phyloP scores from a whole-genome alignment of 805 yeast species.

The fission yeast (Schizosaccharomyces pombe) region DNA sequence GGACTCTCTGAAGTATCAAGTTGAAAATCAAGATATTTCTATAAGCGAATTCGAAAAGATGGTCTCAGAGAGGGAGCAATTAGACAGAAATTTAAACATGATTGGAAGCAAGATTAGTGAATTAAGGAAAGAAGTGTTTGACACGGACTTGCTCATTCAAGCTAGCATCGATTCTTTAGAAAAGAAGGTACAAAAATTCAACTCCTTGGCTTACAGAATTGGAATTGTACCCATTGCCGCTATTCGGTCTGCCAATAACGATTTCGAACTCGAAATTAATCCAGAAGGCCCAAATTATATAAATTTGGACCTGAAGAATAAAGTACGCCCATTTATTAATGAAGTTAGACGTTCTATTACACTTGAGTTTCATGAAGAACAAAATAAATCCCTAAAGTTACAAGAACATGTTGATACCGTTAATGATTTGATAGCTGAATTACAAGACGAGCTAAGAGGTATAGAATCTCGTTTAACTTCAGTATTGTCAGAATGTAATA shows the following conservation, averaged over 20 bases:
- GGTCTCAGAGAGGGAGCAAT: conserved; percentile 35
- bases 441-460: not conserved
- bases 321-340: conserved; percentile 18
- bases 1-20: conserved; percentile 15
- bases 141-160: conserved; percentile 10
- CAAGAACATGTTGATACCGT: conserved; percentile 38
- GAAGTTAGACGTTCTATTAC: conserved; percentile 26
- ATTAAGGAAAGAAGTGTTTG: conserved; percentile 21
- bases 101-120: conserved; percentile 16
- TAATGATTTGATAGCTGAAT: conserved; percentile 22
- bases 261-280: not conserved
- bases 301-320: conserved; percentile 20
- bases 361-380: conserved; percentile 23
- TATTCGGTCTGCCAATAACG: conserved; percentile 6
- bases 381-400: conserved; percentile 32
- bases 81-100: conserved; percentile 30
- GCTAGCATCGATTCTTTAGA: conserved; percentile 29
- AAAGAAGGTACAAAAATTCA: conserved; percentile 31
- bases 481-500: not conserved
- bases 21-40: conserved; percentile 18
- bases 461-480: not conserved
- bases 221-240: conserved; percentile 15
- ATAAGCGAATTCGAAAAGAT: conserved; percentile 39
- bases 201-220: conserved; percentile 28
- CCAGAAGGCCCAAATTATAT: not conserved